Evolutionary conservation across 1,139 yeast genomes (phyloP).

Genomic region (Sporopachydermia cereana): DNA sequence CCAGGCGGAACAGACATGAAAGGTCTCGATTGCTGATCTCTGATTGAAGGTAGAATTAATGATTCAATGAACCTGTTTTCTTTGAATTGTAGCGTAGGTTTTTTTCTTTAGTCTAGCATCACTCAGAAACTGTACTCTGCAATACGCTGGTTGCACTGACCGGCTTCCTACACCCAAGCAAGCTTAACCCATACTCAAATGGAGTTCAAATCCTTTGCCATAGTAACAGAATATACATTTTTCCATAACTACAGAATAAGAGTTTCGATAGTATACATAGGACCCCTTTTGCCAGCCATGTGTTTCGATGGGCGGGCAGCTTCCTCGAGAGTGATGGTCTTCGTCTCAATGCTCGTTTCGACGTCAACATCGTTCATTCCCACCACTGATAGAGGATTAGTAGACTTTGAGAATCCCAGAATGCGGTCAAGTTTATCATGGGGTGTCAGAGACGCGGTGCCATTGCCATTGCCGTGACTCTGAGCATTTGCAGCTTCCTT

Average conservation of each 20-base stretch:
- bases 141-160: no score
- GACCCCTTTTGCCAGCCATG: constrained; percentile 17
- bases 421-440: constrained; percentile 13
- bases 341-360: constrained; percentile 9
- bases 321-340: constrained; percentile 15
- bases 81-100: no score
- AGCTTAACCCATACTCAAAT: no score
- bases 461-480: constrained; percentile 18
- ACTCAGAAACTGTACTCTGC: no score
- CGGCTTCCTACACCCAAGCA: no score
- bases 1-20: no score
- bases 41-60: no score
- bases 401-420: neutral
- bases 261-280: constrained; percentile 19
- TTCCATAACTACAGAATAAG: constrained; percentile 18
- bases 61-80: no score
- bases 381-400: neutral
- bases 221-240: no score
- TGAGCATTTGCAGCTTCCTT: constrained; percentile 13
- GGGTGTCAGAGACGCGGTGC: constrained; percentile 14
- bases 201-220: no score
- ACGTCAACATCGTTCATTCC: constrained; percentile 7
- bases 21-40: no score
- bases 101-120: no score
- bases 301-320: constrained; percentile 22